Evolutionary conservation across 1,284 basidiomycete species (phyloP).

Genomic region (Cutaneotrichosporon sp.): DNA sequence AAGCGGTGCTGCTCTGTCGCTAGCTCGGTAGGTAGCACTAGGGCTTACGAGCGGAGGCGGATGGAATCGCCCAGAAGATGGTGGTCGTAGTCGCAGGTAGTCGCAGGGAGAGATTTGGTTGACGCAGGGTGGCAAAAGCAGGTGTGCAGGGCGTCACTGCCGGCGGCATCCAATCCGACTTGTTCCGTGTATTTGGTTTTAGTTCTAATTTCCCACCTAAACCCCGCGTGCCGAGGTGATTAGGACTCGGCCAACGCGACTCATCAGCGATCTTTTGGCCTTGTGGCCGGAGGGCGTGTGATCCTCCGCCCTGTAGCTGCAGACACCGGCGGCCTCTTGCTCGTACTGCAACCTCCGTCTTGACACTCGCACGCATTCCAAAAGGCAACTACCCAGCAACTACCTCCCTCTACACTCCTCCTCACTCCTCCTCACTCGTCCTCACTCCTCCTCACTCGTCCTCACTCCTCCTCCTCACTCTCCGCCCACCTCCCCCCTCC

Average conservation of each 20-base stretch:
- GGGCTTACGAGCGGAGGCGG: too few relatives aligned
- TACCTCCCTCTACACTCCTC: too few relatives aligned
- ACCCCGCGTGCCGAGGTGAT: not conserved
- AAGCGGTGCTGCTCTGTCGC: too few relatives aligned
- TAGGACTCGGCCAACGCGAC: not conserved
- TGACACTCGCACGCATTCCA: not conserved
- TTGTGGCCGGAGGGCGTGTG: too few relatives aligned
- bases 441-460: not conserved
- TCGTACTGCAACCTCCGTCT: not conserved
- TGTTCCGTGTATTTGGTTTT: slow-evolving; percentile 1
- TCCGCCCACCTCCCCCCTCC: not conserved
- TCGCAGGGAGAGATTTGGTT: too few relatives aligned
- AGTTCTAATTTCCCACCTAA: not conserved
- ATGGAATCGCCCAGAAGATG: not conserved
- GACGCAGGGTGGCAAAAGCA: not conserved
- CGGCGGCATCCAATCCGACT: slow-evolving; percentile 7
- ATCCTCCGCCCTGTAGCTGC: too few relatives aligned
- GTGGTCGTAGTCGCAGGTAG: too few relatives aligned
- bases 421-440: too few relatives aligned
- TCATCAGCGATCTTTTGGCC: not conserved
- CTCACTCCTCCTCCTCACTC: not conserved
- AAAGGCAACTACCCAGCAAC: not conserved
- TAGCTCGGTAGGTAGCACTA: too few relatives aligned
- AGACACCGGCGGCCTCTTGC: too few relatives aligned
- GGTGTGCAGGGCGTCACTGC: too few relatives aligned